These are phyloP conservation scores for Chaetomium cochliodes DNA, from an alignment of 495 filamentous ascomycete species.

Conservation along the genomic window DNA sequence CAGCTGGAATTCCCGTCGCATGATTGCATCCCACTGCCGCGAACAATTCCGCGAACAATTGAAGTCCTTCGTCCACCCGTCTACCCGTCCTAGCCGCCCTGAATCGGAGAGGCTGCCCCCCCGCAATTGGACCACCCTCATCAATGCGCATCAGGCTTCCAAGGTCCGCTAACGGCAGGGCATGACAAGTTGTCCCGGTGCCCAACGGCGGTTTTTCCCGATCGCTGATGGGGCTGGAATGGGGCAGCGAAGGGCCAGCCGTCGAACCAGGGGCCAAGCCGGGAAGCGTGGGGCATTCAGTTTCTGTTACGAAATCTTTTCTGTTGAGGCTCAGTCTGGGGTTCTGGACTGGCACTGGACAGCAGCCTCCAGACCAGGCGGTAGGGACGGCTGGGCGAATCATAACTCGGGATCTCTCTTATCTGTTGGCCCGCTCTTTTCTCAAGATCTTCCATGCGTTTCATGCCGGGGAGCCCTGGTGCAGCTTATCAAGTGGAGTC, in stretches of 20 bases:
- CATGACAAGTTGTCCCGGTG: background rate
- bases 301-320: conserved; percentile 29
- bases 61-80: too few relatives aligned
- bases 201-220: conserved; percentile 1
- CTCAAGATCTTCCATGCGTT: conserved; percentile 22
- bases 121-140: background rate
- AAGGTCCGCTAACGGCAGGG: background rate
- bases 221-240: conserved; percentile 10
- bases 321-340: conserved; percentile 14
- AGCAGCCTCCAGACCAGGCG: conserved; percentile 10
- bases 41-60: background rate
- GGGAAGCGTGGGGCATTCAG: conserved; percentile 18
- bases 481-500: conserved; percentile 15
- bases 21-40: background rate
- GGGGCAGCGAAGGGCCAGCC: background rate
- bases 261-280: conserved; percentile 5
- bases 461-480: background rate
- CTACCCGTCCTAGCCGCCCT: background rate
- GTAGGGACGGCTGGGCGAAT: conserved; percentile 15
- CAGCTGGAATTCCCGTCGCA: background rate
- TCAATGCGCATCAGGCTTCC: background rate
- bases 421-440: conserved; percentile 22
- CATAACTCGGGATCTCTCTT: conserved; percentile 18
- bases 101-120: background rate
- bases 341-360: background rate